Evolutionary conservation across 345 rosid genomes (phyloP).

Genomic region (Litchi chinensis): DNA sequence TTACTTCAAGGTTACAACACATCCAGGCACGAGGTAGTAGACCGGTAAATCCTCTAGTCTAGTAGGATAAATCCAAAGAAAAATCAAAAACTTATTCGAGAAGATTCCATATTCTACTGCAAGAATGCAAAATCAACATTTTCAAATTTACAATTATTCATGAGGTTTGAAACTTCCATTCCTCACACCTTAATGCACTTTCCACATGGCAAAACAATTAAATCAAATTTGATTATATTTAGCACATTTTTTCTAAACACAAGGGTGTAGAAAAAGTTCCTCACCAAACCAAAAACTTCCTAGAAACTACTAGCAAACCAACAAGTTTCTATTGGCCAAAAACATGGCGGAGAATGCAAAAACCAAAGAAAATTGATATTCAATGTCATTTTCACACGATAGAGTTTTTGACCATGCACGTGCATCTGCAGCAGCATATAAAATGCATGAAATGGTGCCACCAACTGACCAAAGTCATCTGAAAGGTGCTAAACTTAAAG

Average conservation of each 20-base stretch:
- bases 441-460: background rate
- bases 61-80: background rate
- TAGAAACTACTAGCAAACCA: background rate
- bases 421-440: background rate
- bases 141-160: background rate
- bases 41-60: background rate
- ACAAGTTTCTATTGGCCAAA: background rate
- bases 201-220: background rate
- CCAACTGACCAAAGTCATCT: too few species aligned
- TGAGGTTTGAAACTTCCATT: background rate
- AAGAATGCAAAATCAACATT: background rate
- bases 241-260: background rate
- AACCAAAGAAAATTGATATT: background rate
- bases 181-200: background rate
- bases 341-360: background rate
- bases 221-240: background rate
- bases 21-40: constrained; percentile 3
- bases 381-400: background rate
- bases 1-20: background rate
- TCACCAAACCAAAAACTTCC: background rate
- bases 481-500: too few species aligned
- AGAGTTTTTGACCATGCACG: background rate
- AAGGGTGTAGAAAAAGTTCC: background rate
- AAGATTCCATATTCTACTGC: background rate
- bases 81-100: constrained; percentile 7